A percentile compares a stretch with the other conserved stretches of the same genome.
Evolutionary conservation across 352 stramenopile species (phyloP).

Genomic region (Pythium monospermum): DNA sequence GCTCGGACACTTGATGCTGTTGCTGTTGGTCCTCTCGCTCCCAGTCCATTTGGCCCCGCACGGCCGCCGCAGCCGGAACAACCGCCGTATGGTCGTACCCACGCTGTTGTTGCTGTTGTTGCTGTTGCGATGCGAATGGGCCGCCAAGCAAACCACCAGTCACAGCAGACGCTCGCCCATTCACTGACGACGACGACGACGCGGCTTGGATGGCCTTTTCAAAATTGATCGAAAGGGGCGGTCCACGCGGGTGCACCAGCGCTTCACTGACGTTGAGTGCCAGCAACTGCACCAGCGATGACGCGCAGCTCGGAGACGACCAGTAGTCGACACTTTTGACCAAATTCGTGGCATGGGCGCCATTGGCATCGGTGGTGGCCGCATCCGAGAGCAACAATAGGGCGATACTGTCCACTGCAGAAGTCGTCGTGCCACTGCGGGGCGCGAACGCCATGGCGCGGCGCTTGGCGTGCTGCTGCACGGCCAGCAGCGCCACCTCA

Average conservation of each 20-base stretch:
- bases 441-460: neutral
- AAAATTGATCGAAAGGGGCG: conserved; percentile 60
- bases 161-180: too few species aligned
- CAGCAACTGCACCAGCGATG: conserved; percentile 39
- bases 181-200: conserved; percentile 8
- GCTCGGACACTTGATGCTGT: neutral
- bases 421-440: neutral
- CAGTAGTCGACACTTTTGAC: conserved; percentile 54
- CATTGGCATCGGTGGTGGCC: conserved; percentile 43
- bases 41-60: conserved; percentile 38
- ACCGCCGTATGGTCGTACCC: neutral
- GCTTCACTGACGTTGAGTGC: conserved; percentile 61
- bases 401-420: conserved; percentile 38
- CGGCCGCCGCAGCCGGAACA: conserved; percentile 11
- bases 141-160: too few species aligned
- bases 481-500: conserved; percentile 39
- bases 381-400: conserved; percentile 52
- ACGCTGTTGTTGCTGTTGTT: too few species aligned
- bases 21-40: conserved; percentile 19
- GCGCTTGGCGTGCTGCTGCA: conserved; percentile 30
- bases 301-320: conserved; percentile 26
- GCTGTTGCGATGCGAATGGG: too few species aligned
- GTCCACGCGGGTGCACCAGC: conserved; percentile 64
- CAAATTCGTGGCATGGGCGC: conserved; percentile 51
- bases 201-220: conserved; percentile 20